These are phyloP conservation scores for Hypoxylon sp. DNA, from an alignment of 2,329 filamentous ascomycete genomes.

Conservation along the genomic window DNA sequence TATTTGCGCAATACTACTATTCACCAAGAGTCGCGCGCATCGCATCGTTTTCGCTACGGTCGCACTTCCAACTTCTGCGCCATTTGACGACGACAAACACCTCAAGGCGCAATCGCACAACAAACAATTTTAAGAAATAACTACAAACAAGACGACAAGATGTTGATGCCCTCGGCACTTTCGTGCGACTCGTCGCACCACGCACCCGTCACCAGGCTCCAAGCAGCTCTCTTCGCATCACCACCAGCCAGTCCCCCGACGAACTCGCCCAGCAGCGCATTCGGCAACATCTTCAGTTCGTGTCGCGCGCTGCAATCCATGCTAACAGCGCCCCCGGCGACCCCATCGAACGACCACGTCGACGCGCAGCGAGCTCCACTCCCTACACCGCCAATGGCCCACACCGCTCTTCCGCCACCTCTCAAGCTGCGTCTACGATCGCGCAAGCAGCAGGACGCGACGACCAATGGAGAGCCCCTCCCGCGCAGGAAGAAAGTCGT, in stretches of 20 bases:
- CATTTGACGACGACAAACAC: constrained; percentile 6
- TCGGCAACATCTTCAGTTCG: constrained; percentile 65
- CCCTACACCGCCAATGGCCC: constrained; percentile 64
- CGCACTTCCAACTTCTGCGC: constrained; percentile 26
- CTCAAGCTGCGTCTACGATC: constrained; percentile 65
- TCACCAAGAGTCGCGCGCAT: constrained; percentile 13
- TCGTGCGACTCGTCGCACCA: constrained; percentile 65
- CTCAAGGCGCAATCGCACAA: constrained; percentile 5
- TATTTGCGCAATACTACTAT: constrained; percentile 1
- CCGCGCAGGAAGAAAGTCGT: constrained; percentile 61
- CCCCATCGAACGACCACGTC: constrained; percentile 30
- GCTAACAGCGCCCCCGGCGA: constrained; percentile 54
- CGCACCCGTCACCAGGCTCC: constrained; percentile 54
- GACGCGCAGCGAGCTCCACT: constrained; percentile 51
- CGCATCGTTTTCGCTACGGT: constrained; percentile 29
- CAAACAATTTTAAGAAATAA: constrained; percentile 6
- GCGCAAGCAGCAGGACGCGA: constrained; percentile 51
- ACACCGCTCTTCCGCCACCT: constrained; percentile 55
- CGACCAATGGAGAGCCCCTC: constrained; percentile 44
- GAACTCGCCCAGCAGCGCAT: constrained; percentile 55
- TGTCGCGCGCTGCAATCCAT: constrained; percentile 70
- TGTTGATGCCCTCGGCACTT: constrained; percentile 68
- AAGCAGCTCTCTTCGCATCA: constrained; percentile 62
- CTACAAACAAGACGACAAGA: constrained; percentile 46
- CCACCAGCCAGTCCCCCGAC: constrained; percentile 66